phyloP scores from a whole-genome alignment of 768 basidiomycete species.

The Mycena polygramma region DNA sequence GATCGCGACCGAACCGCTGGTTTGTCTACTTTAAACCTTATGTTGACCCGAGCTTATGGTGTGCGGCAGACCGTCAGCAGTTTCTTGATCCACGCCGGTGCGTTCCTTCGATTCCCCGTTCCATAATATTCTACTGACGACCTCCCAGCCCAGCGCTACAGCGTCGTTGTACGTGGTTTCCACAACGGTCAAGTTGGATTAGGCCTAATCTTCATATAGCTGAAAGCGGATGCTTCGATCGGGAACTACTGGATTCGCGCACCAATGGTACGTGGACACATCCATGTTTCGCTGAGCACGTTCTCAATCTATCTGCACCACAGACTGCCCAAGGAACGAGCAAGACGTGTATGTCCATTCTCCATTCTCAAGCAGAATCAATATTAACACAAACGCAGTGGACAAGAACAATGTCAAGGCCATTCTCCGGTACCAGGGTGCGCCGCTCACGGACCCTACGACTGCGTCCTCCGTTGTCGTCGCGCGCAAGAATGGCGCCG shows the following conservation, averaged over 20 bases:
- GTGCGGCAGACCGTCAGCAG: slow-evolving; percentile 49
- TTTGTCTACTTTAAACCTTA: too few species aligned
- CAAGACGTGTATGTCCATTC: background rate
- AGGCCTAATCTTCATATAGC: background rate
- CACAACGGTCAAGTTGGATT: too few species aligned
- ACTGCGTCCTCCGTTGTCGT: slow-evolving; percentile 9
- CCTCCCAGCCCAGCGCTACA: slow-evolving; percentile 26
- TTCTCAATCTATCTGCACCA: too few species aligned
- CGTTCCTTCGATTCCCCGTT: slow-evolving; percentile 37
- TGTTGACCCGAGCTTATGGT: too few species aligned
- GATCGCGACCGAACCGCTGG: slow-evolving; percentile 42
- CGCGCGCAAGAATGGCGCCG: too few species aligned
- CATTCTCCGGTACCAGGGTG: slow-evolving; percentile 53
- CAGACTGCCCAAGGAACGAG: slow-evolving; percentile 13
- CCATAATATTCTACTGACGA: slow-evolving; percentile 31
- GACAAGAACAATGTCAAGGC: slow-evolving; percentile 51
- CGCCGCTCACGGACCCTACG: slow-evolving; percentile 52
- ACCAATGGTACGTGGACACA: slow-evolving; percentile 41
- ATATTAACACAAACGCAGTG: slow-evolving; percentile 34
- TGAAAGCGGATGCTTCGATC: slow-evolving; percentile 48
- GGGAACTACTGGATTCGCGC: slow-evolving; percentile 59
- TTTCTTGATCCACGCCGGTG: slow-evolving; percentile 48
- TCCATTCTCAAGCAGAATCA: too few species aligned
- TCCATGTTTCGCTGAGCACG: too few species aligned
- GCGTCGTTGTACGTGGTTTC: slow-evolving; percentile 17